These are phyloP conservation scores for Penicillium steckii DNA, from an alignment of 495 filamentous ascomycete genomes.

Conservation along the genomic window DNA sequence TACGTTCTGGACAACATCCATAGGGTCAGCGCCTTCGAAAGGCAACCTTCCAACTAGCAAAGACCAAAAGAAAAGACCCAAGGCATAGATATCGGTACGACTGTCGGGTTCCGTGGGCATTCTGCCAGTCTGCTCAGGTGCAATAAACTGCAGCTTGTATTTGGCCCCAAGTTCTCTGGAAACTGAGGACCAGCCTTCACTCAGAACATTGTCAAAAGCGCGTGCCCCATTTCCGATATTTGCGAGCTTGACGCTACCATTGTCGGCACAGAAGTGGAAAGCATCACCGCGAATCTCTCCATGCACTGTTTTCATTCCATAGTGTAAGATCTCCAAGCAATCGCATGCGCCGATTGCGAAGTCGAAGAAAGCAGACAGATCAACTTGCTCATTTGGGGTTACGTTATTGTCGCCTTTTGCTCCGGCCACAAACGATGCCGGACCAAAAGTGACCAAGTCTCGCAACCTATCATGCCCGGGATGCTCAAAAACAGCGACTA, in stretches of 20 bases:
- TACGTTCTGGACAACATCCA: conserved; percentile 87
- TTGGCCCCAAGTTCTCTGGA: conserved; percentile 77
- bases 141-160: conserved; percentile 83
- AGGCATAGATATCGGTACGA: conserved; percentile 85
- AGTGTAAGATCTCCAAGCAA: conserved; percentile 82
- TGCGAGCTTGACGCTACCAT: conserved; percentile 69
- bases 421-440: conserved; percentile 62
- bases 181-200: conserved; percentile 78
- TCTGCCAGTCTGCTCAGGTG: conserved; percentile 87
- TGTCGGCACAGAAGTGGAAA: conserved; percentile 74
- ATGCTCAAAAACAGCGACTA: conserved; percentile 77
- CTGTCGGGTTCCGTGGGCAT: conserved; percentile 87
- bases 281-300: conserved; percentile 86
- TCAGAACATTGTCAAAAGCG: conserved; percentile 85
- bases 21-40: conserved; percentile 72
- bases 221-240: conserved; percentile 81
- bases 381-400: conserved; percentile 57
- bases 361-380: conserved; percentile 73
- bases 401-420: conserved; percentile 47
- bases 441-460: conserved; percentile 71
- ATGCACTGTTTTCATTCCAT: conserved; percentile 77
- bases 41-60: conserved; percentile 75
- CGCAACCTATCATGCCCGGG: conserved; percentile 71
- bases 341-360: conserved; percentile 85
- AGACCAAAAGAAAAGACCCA: conserved; percentile 84